Base-by-base conservation (phyloP, 768 basidiomycete genomes). In the Aureoboletus auriporus region DNA sequence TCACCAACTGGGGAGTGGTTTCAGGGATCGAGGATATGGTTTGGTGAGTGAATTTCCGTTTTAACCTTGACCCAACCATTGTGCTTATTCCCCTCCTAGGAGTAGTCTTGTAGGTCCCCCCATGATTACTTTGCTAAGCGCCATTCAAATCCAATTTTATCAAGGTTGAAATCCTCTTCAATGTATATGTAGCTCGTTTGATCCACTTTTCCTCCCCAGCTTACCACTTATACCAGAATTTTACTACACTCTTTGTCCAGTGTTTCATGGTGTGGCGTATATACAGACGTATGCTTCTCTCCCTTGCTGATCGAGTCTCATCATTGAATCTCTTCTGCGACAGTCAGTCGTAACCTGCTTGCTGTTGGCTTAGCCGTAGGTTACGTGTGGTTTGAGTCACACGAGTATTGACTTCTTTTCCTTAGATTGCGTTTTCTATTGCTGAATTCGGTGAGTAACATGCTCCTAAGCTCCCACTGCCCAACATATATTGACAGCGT, bases 231-330 rank as follows among this genome's bases (percentile, higher is more conserved):
- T 35, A 5, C 14, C 30, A 63, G 62, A 53, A 70, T 27, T 58
- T 78, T 16, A 79, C 76, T 11, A 75, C 72, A 7, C 64, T 72
- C 38, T 59, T 79, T 17, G 80, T 82, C 6, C 82, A 83, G 64
- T 71, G 75, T 30, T 82, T 81, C 63, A 69, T 80, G 49, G 58
- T 70, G 1, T 62, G 71, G 52, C 76, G 79, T 0, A 66, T 82
- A 3, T 82, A 74, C 68, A 69, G 64, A 43, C 56, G 75, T 77
- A 57, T 42, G 75, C 63, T 37, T 38, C 27, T 14, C 14, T 13
- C 13, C 7, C 13, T 39, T 12, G 1, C 35, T 44, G 14, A 8
- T 5, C 14, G 16, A 16, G 8, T 14, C 9, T 28, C 35, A 34
- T 31, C 14, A 42, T 46, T 46, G 23, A 56, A 16, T n/a, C 14